phyloP scores from a whole-genome alignment of 2,329 filamentous ascomycete genomes.

The Penicillium vulpinum region DNA sequence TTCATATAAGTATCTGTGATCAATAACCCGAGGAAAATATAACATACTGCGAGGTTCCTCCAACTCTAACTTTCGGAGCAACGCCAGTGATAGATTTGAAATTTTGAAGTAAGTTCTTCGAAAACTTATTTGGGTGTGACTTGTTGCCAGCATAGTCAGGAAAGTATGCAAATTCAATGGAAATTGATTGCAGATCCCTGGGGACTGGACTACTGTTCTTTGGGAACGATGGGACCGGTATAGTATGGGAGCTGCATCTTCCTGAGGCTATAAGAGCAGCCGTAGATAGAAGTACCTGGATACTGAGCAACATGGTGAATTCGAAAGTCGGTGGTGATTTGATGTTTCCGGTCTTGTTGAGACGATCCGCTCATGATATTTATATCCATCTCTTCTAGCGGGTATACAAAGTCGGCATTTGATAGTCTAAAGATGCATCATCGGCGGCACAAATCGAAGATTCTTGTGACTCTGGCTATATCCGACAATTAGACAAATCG shows the following conservation, averaged over 20 bases:
- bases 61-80: slow-evolving; percentile 8
- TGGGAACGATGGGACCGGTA: neutral
- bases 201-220: slow-evolving; percentile 7
- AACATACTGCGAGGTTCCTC: slow-evolving; percentile 5
- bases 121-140: slow-evolving; percentile 15
- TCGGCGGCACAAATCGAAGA: neutral
- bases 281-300: neutral
- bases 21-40: neutral
- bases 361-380: neutral
- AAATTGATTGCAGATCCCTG: slow-evolving; percentile 14
- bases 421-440: neutral
- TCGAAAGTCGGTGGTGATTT: neutral
- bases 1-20: too few species aligned
- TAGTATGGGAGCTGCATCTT: neutral
- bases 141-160: slow-evolving; percentile 17
- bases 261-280: neutral
- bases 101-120: slow-evolving; percentile 10
- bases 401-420: neutral
- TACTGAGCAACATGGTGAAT: neutral
- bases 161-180: neutral
- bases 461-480: neutral
- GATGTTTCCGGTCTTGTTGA: neutral
- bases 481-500: too few species aligned
- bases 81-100: slow-evolving; percentile 11
- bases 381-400: neutral